Conservation (phyloP, 2,329 filamentous ascomycete genomes). For the Diaporthe sp. region DNA sequence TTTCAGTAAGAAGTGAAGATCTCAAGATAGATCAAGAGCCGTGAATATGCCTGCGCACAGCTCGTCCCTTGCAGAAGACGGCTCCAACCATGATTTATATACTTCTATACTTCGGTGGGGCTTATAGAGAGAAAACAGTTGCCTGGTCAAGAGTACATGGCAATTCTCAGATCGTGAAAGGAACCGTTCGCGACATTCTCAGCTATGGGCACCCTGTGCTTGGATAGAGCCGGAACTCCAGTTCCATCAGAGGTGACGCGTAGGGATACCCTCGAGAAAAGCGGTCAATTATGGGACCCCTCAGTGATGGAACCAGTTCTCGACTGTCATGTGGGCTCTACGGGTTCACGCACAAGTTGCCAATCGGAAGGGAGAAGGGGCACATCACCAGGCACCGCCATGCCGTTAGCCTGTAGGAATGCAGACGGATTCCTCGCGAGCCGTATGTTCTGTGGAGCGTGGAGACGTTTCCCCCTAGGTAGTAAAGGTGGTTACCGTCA, state of each 20-base stretch:
- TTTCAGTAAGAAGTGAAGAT: not conserved
- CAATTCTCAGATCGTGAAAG: not conserved
- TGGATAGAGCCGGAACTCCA: too few species aligned
- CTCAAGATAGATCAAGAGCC: not conserved
- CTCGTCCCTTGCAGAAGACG: not conserved
- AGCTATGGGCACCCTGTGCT: not conserved
- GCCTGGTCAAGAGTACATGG: too few species aligned
- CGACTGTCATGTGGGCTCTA: not conserved
- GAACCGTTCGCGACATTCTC: not conserved
- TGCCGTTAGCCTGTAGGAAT: not conserved
- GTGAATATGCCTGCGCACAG: not conserved
- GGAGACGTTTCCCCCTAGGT: not conserved
- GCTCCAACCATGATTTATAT: not conserved
- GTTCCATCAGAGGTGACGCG: not conserved
- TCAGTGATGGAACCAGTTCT: not conserved
- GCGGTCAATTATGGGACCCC: not conserved
- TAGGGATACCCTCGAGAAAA: slow-evolving; percentile 1
- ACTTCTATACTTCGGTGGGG: not conserved
- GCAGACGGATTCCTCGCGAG: slow-evolving; percentile 9
- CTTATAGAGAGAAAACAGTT: too few species aligned
- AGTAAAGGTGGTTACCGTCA: not conserved
- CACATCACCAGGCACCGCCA: not conserved
- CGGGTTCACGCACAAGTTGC: not conserved
- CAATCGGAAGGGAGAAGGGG: not conserved
- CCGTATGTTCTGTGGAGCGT: not conserved